Base-by-base conservation (phyloP, 371 early-diverging fungal species). In the Mortierella sp. region DNA sequence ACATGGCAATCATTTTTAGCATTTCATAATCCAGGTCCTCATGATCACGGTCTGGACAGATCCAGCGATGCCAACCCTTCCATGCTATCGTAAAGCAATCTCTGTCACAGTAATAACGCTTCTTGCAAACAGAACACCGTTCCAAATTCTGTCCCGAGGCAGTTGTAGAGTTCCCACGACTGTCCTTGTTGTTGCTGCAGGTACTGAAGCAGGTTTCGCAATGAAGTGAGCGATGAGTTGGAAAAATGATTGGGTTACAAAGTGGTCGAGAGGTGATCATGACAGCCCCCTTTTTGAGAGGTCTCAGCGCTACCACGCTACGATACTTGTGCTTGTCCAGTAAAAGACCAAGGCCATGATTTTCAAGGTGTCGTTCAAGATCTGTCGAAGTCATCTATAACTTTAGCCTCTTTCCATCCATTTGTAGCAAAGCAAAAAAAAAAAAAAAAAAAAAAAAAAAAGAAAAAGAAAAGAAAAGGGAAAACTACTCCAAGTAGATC, bases 11-110 rank as follows among this genome's bases (percentile, higher is more conserved):
- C 79, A 72, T 79, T 57, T 79, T 69, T 25, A 79, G 67, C 79
- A 79, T 79, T 57, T 79, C 79, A 51, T 69, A 66, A 29, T 79
- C 79, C 64, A 79, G 70, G 57, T 79, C 72, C 16, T 79, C 72
- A 51, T 51, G 61, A 30, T 79, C 73, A 44, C 69, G 66, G 43
- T 72, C 70, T 0, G 70, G 30, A 29, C 79, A 79, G 56, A 72
- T 59, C 72, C 79, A 79, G 11, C 64, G 62, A 37, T 79, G 79
- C 79, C 79, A 79, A 15, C 73, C 70, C 60, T 66, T 79, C 79
- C 79, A 79, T 7, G 79, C 73, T 12, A 64, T 43, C 0, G 79
- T 66, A 28, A 72, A 79, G 52, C 79, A 79, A 16, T 63, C 67
- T 26, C 66, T 57, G 43, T 66, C 29, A 43, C 79, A 79, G 16